A percentile compares a stretch with the other conserved stretches of the same genome.
phyloP scores from a whole-genome alignment of 805 yeast genomes.

The Candida ulmi region DNA sequence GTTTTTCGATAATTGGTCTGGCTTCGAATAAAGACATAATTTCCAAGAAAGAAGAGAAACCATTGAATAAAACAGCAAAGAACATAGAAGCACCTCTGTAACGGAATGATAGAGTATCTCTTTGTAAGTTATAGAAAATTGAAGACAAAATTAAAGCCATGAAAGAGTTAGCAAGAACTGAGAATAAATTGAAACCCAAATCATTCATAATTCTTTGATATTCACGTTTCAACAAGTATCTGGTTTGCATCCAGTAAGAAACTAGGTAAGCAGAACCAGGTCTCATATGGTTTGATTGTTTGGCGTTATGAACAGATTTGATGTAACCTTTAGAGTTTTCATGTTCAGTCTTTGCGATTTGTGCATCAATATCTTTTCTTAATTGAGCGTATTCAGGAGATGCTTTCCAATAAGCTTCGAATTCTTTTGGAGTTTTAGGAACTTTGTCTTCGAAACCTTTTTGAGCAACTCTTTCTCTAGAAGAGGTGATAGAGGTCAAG shows the following conservation, averaged over 20 bases:
- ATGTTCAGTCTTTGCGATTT: neutral
- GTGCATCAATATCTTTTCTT: conserved; percentile 36
- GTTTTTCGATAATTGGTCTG: conserved; percentile 55
- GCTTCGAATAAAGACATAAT: conserved; percentile 28
- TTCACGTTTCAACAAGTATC: conserved; percentile 40
- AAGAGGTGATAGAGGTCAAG: conserved; percentile 50
- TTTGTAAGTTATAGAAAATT: conserved; percentile 46
- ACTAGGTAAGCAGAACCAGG: conserved; percentile 49
- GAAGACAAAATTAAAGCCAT: conserved; percentile 56
- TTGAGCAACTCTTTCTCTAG: conserved; percentile 40
- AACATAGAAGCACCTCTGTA: conserved; percentile 61
- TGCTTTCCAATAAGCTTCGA: conserved; percentile 43
- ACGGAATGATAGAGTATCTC: conserved; percentile 41
- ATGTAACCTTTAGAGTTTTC: conserved; percentile 33
- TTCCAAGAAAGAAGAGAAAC: conserved; percentile 56
- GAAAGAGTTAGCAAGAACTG: conserved; percentile 36
- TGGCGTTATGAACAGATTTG: conserved; percentile 43
- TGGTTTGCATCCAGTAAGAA: conserved; percentile 47
- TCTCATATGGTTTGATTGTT: conserved; percentile 43
- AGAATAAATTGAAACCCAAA: conserved; percentile 38
- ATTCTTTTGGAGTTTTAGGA: conserved; percentile 49
- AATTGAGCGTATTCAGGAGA: conserved; percentile 37
- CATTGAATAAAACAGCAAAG: conserved; percentile 59
- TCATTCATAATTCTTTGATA: conserved; percentile 45
- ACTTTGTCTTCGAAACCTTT: conserved; percentile 41